Conservation (phyloP, 345 rosid genomes). For the Gossypium longicalyx region DNA sequence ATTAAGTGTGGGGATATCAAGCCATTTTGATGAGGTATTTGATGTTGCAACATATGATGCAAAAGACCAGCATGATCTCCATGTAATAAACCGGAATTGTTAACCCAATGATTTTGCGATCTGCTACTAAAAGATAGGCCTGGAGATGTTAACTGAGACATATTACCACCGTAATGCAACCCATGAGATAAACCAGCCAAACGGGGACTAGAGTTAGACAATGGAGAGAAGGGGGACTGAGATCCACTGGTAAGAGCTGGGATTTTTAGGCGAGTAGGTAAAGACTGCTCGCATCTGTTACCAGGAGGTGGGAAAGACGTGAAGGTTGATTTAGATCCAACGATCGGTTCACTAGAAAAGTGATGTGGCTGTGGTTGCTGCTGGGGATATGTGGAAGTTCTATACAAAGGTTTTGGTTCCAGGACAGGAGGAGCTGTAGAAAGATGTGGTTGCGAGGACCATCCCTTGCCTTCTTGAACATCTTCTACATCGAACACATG, state of each 20-base stretch:
- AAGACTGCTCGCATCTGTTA: constrained; percentile 49
- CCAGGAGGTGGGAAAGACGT: constrained; percentile 89
- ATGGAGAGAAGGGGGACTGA: constrained; percentile 55
- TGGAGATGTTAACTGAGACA: constrained; percentile 53
- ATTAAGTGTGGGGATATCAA: constrained; percentile 58
- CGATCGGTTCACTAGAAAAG: constrained; percentile 61
- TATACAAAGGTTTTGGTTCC: constrained; percentile 63
- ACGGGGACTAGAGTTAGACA: constrained; percentile 53
- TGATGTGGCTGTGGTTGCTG: constrained; percentile 63
- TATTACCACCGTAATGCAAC: constrained; percentile 54
- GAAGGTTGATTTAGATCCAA: constrained; percentile 57
- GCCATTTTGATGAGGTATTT: constrained; percentile 60
- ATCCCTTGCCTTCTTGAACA: constrained; percentile 61
- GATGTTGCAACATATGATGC: constrained; percentile 64
- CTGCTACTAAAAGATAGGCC: constrained; percentile 69
- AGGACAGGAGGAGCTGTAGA: constrained; percentile 32
- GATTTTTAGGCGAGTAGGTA: constrained; percentile 52
- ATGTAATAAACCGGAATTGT: constrained; percentile 63
- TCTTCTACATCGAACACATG: constrained; percentile 51
- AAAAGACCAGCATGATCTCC: constrained; percentile 65
- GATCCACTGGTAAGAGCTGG: constrained; percentile 48
- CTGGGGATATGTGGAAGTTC: constrained; percentile 87
- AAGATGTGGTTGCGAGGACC: constrained; percentile 77
- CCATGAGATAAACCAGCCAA: constrained; percentile 63
- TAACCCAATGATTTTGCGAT: constrained; percentile 70